phyloP scores from a whole-genome alignment of 2,329 filamentous ascomycete genomes.

The Fusarium zealandicum region DNA sequence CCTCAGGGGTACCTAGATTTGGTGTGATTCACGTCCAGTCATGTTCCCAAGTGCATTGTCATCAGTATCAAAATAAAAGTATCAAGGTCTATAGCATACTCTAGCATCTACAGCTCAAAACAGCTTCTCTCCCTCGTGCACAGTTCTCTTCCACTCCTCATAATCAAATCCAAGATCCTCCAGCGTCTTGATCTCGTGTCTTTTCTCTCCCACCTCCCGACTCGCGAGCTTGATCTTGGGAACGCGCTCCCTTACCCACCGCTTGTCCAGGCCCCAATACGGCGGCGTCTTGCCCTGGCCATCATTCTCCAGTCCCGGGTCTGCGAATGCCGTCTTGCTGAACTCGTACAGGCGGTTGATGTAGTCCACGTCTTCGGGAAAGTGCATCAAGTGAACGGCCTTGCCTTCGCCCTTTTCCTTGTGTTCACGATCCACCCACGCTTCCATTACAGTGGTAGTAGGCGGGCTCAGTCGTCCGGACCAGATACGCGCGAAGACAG shows the following conservation, averaged over 20 bases:
- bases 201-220: conserved; percentile 46
- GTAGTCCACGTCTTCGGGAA: conserved; percentile 64
- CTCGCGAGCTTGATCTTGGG: conserved; percentile 52
- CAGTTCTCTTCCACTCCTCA: conserved; percentile 40
- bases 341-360: conserved; percentile 64
- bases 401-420: conserved; percentile 53
- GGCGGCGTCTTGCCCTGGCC: conserved; percentile 49
- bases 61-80: too few relatives aligned
- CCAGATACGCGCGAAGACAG: conserved; percentile 71
- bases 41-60: too few relatives aligned
- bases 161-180: conserved; percentile 51
- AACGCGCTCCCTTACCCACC: conserved; percentile 50
- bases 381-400: conserved; percentile 52
- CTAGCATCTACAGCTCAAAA: conserved; percentile 7
- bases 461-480: conserved; percentile 67
- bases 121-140: conserved; percentile 28
- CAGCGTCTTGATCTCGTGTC: conserved; percentile 46
- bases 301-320: conserved; percentile 46
- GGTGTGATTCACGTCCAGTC: too few relatives aligned
- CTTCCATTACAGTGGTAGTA: conserved; percentile 60
- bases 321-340: conserved; percentile 49
- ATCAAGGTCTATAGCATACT: background rate
- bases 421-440: conserved; percentile 66
- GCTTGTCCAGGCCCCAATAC: conserved; percentile 50
- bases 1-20: too few relatives aligned